Percentiles rank a stretch among this genome's conserved stretches.
phyloP scores from a whole-genome alignment of 2,329 filamentous ascomycete species.

The Dothistroma septosporum region DNA sequence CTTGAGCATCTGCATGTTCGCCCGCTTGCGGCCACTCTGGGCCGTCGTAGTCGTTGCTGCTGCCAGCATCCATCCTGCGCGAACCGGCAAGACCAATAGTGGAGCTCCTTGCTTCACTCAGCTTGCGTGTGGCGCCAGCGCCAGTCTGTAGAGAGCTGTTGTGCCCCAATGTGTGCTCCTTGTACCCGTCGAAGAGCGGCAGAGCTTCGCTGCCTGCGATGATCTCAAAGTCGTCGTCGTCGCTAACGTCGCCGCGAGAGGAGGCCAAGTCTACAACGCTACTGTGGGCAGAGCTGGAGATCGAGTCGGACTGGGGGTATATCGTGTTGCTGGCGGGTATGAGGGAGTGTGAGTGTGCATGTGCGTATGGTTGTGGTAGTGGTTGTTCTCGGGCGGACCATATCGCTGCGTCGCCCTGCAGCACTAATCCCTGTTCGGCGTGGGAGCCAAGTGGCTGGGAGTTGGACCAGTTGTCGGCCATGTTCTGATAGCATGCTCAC shows the following conservation, averaged over 20 bases:
- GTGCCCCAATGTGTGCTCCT: not conserved
- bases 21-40: slow-evolving; percentile 65
- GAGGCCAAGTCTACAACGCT: slow-evolving; percentile 13
- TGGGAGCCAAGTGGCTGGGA: not conserved
- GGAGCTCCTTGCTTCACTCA: not conserved
- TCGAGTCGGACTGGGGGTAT: not conserved
- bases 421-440: slow-evolving; percentile 1
- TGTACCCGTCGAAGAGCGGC: not conserved
- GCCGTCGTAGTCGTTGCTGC: slow-evolving; percentile 69
- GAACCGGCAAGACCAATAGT: slow-evolving; percentile 9
- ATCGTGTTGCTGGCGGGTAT: not conserved
- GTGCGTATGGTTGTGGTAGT: not conserved
- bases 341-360: not conserved
- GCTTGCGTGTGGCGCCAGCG: not conserved
- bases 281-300: slow-evolving; percentile 6
- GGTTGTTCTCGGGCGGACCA: not conserved
- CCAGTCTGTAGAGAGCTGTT: not conserved
- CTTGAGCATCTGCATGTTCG: slow-evolving; percentile 50
- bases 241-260: not conserved
- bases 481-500: not conserved
- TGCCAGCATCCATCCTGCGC: slow-evolving; percentile 29
- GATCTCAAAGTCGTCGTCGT: slow-evolving; percentile 18
- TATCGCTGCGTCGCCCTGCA: not conserved
- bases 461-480: not conserved
- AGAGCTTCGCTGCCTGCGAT: slow-evolving; percentile 16